These are phyloP conservation scores for Polygonum aviculare DNA, from an alignment of 148 eudicot species.

Conservation along the genomic window DNA sequence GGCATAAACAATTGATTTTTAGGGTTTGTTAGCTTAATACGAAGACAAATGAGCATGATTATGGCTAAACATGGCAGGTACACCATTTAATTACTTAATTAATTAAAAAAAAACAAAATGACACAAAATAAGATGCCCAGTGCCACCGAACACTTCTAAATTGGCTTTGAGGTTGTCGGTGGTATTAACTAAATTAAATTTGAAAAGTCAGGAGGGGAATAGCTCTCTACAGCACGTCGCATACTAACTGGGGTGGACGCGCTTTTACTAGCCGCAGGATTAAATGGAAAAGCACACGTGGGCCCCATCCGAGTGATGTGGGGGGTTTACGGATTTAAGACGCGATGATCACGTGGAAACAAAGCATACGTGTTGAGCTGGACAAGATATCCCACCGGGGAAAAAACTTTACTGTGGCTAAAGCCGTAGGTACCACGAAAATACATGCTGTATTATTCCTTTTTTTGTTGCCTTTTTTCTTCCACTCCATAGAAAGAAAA, in stretches of 20 bases:
- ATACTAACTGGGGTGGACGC: background rate
- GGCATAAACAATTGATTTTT: background rate
- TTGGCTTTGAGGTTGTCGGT: constrained; percentile 9
- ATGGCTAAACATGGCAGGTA: background rate
- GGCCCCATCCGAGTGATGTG: background rate
- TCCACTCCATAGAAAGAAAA: too few relatives aligned
- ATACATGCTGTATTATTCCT: background rate
- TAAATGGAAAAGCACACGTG: background rate
- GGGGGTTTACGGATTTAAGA: constrained; percentile 5
- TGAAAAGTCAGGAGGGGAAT: background rate
- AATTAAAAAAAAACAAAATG: background rate
- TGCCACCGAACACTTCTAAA: background rate
- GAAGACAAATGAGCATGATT: background rate
- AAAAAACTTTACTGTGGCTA: background rate
- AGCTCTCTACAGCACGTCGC: background rate
- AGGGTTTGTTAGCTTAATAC: background rate
- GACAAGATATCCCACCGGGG: background rate
- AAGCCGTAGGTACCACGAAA: background rate
- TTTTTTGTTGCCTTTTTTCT: background rate
- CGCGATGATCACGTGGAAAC: constrained; percentile 12
- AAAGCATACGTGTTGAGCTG: constrained; percentile 10
- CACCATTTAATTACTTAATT: background rate
- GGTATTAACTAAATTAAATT: background rate
- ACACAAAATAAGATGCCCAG: background rate
- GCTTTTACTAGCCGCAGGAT: constrained; percentile 2